Conservation (phyloP, 352 stramenopile species). For the Blastocystis sp. region DNA sequence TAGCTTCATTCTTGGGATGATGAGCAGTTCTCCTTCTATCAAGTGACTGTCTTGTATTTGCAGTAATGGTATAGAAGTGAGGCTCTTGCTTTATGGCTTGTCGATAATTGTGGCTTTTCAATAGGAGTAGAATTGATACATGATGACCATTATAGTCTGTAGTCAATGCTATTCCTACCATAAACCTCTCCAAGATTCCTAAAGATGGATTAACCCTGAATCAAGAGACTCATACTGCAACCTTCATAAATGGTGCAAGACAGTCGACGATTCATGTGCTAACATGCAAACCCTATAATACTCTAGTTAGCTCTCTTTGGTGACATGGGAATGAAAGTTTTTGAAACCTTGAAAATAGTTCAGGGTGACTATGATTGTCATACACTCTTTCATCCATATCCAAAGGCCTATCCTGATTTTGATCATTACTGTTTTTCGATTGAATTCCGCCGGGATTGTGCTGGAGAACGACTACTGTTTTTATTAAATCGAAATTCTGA, state of each 20-base stretch:
- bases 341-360: slow-evolving; percentile 11
- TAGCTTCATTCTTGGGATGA: slow-evolving; percentile 2
- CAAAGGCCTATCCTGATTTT: not conserved
- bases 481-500: not conserved
- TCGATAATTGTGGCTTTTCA: slow-evolving; percentile 53
- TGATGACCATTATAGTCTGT: not conserved
- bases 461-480: not conserved
- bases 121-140: not conserved
- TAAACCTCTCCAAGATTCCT: not conserved
- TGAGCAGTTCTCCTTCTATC: slow-evolving; percentile 44
- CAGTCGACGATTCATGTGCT: not conserved
- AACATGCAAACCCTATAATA: not conserved
- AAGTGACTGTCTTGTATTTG: not conserved
- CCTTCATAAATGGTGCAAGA: not conserved
- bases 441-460: not conserved
- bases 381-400: not conserved
- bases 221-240: not conserved
- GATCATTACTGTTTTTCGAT: not conserved
- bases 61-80: not conserved
- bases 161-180: not conserved
- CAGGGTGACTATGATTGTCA: not conserved
- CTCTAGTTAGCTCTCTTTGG: slow-evolving; percentile 41
- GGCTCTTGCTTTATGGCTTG: slow-evolving; percentile 3
- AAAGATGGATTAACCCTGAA: not conserved
- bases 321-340: slow-evolving; percentile 42